phyloP scores from a whole-genome alignment of 106 monocot species.

The Gastrodia elata region DNA sequence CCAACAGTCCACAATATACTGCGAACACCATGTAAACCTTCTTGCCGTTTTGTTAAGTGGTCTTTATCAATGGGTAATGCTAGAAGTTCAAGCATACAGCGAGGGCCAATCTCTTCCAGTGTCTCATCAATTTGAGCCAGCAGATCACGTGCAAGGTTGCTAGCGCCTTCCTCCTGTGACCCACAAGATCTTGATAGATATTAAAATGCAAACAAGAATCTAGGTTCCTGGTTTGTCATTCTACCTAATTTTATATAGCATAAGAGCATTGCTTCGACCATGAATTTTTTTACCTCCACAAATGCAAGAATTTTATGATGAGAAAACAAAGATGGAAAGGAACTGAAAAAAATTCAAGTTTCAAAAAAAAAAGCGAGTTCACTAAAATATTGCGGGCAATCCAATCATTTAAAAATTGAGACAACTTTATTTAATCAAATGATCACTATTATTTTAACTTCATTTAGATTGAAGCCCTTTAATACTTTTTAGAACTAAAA shows the following conservation, averaged over 20 bases:
- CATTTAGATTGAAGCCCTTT: too few species aligned
- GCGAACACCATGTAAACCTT: slow-evolving; percentile 63
- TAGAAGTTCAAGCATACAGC: slow-evolving; percentile 73
- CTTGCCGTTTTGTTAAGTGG: slow-evolving; percentile 51
- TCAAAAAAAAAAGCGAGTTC: too few species aligned
- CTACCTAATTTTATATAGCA: not conserved
- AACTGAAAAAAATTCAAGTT: too few species aligned
- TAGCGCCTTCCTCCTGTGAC: slow-evolving; percentile 88
- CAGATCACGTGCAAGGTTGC: slow-evolving; percentile 79
- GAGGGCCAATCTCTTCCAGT: slow-evolving; percentile 85
- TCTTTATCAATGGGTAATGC: slow-evolving; percentile 73
- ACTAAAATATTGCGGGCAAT: too few species aligned
- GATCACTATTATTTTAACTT: too few species aligned
- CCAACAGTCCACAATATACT: slow-evolving; percentile 90
- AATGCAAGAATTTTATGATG: not conserved
- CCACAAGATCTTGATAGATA: not conserved
- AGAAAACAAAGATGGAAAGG: not conserved
- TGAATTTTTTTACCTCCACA: not conserved
- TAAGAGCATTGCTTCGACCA: not conserved
- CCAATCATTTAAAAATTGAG: too few species aligned
- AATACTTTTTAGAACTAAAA: too few species aligned
- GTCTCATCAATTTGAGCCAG: slow-evolving; percentile 84
- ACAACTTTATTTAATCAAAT: too few species aligned
- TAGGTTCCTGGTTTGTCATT: not conserved
- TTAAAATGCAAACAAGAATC: not conserved